Conservation (phyloP, 75 land plant genomes). For the Gnetum montanum region DNA sequence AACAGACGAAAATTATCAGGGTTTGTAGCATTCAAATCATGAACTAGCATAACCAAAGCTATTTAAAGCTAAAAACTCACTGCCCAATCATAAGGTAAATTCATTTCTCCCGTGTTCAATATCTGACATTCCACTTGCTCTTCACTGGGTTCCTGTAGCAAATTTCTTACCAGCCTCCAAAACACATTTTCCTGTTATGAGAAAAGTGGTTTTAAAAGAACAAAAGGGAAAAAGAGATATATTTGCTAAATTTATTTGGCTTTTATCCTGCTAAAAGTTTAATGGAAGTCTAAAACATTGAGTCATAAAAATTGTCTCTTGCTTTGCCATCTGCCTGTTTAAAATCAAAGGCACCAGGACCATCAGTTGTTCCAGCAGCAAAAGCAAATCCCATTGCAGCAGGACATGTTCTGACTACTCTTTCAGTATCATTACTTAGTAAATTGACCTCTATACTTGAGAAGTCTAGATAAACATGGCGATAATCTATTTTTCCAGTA, state of each 20-base stretch:
- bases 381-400: constrained; percentile 73
- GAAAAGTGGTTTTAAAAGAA: not conserved
- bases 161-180: constrained; percentile 52
- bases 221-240: not conserved
- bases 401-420: constrained; percentile 58
- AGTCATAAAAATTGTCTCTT: not conserved
- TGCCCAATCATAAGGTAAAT: constrained; percentile 77
- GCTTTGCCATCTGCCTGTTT: constrained; percentile 65
- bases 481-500: constrained; percentile 23
- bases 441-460: constrained; percentile 17
- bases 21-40: too few species aligned
- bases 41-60: too few species aligned
- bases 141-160: constrained; percentile 37
- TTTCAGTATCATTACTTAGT: not conserved
- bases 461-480: constrained; percentile 29
- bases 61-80: too few species aligned
- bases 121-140: constrained; percentile 67
- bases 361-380: constrained; percentile 90
- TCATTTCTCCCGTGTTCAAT: constrained; percentile 73
- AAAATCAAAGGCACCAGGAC: constrained; percentile 73
- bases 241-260: not conserved
- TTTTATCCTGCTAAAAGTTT: not conserved
- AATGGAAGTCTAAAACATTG: not conserved
- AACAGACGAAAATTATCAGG: too few species aligned
- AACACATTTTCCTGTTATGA: constrained; percentile 42